Evolutionary conservation across 768 basidiomycete species (phyloP).

Genomic region (Mrakia frigida): DNA sequence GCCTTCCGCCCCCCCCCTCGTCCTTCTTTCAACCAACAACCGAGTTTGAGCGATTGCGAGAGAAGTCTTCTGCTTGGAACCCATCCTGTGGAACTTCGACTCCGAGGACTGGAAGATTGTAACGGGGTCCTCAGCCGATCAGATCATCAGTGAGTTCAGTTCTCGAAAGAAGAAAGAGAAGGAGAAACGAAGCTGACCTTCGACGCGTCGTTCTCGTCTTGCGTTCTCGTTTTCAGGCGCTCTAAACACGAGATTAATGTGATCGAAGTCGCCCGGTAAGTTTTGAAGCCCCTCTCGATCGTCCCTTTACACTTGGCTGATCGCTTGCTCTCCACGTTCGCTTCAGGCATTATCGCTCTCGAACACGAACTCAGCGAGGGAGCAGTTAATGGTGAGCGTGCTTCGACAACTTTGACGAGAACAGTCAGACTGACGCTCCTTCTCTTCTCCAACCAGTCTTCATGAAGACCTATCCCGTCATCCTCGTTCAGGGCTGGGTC

Average conservation of each 20-base stretch:
- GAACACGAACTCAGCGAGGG: constrained; percentile 71
- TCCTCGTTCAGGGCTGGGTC: constrained; percentile 61
- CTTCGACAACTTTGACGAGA: too few species aligned
- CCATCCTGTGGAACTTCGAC: constrained; percentile 85
- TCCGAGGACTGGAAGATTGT: constrained; percentile 32
- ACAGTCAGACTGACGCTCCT: neutral
- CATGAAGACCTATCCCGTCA: constrained; percentile 38
- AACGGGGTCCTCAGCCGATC: neutral
- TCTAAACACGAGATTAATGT: constrained; percentile 46
- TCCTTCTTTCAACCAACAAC: constrained; percentile 51
- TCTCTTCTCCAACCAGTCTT: constrained; percentile 29
- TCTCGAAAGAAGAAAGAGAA: too few species aligned
- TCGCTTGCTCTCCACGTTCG: too few species aligned
- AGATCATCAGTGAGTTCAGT: neutral
- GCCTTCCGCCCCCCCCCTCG: constrained; percentile 23
- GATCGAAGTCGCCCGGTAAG: constrained; percentile 70
- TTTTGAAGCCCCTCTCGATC: too few species aligned
- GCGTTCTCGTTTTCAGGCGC: neutral
- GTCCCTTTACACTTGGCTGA: too few species aligned
- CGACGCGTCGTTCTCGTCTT: too few species aligned
- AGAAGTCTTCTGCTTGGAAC: constrained; percentile 75
- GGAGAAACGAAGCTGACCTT: too few species aligned
- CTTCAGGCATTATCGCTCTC: constrained; percentile 51
- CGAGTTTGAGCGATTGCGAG: constrained; percentile 78
- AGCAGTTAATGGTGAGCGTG: constrained; percentile 49